phyloP scores from a whole-genome alignment of 805 yeast genomes.

The Lipomyces japonicus region DNA sequence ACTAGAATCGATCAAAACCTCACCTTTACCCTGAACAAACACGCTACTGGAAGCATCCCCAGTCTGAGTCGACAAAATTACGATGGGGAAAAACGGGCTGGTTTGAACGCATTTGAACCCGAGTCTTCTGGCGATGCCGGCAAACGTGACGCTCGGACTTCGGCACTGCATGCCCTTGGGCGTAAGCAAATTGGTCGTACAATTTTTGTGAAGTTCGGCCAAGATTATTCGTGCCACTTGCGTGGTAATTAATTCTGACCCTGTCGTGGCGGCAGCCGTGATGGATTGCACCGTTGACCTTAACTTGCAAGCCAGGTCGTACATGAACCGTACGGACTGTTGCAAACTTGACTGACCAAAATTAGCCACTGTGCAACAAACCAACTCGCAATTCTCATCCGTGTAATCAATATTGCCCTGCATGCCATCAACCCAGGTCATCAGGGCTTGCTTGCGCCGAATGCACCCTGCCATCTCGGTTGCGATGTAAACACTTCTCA shows the following conservation, averaged over 20 bases:
- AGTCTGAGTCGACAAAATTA: not conserved
- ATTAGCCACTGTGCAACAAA: conserved; percentile 8
- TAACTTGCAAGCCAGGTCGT: conserved; percentile 2
- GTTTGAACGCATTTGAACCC: conserved; percentile 4
- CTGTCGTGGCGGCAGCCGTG: not conserved
- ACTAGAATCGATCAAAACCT: not conserved
- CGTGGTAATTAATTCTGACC: not conserved
- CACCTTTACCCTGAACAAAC: not conserved
- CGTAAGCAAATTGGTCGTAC: too few species aligned
- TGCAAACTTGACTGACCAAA: conserved; percentile 3
- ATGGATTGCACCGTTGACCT: not conserved
- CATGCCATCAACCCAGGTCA: conserved; percentile 2
- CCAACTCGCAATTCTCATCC: conserved; percentile 4
- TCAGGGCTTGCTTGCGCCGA: conserved; percentile 11
- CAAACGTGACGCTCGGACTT: conserved; percentile 9
- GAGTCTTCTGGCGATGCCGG: conserved; percentile 21
- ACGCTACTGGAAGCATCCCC: not conserved
- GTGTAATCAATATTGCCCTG: not conserved
- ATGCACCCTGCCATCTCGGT: conserved; percentile 12
- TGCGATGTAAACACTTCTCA: conserved; percentile 11
- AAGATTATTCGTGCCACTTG: not conserved
- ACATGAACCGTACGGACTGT: conserved; percentile 9
- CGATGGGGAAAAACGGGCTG: conserved; percentile 2
- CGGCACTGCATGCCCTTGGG: too few species aligned
- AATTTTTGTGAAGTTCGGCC: conserved; percentile 9